A percentile compares a stretch with the other conserved stretches of the same genome.
Evolutionary conservation across 1,284 basidiomycete genomes (phyloP).

Genomic region (Pascua guehoae): DNA sequence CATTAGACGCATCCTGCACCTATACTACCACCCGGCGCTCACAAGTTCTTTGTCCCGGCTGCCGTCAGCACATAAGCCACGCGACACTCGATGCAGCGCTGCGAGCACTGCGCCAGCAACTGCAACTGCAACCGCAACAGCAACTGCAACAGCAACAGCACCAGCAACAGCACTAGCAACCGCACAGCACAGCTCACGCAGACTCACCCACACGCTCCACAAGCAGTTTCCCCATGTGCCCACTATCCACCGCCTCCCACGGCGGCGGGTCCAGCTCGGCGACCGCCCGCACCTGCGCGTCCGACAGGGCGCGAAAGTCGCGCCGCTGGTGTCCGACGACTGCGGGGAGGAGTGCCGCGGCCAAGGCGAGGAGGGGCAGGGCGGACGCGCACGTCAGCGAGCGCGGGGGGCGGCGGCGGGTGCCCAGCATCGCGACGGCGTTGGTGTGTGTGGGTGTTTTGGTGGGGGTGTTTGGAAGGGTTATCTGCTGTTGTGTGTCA

Average conservation of each 20-base stretch:
- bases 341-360: too few relatives aligned
- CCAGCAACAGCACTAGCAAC: too few relatives aligned
- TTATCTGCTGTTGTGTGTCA: too few relatives aligned
- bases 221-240: conserved; percentile 71
- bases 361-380: too few relatives aligned
- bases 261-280: conserved; percentile 31
- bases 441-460: too few relatives aligned
- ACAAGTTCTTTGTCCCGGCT: conserved; percentile 49
- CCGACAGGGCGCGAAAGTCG: conserved; percentile 25
- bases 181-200: too few relatives aligned
- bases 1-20: not conserved
- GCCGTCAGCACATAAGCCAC: conserved; percentile 7
- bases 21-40: conserved; percentile 1
- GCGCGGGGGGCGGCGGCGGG: too few relatives aligned
- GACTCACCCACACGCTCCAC: conserved; percentile 75
- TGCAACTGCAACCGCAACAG: not conserved
- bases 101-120: not conserved
- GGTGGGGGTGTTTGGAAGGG: too few relatives aligned
- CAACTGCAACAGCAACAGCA: too few relatives aligned
- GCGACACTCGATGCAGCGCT: too few relatives aligned
- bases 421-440: too few relatives aligned
- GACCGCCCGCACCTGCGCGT: conserved; percentile 20
- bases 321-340: conserved; percentile 16
- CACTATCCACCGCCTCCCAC: conserved; percentile 34
- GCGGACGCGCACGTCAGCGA: too few relatives aligned